A percentile compares a stretch with the other conserved stretches of the same genome.
phyloP scores from a whole-genome alignment of 2,329 filamentous ascomycete genomes.

The Ilyonectria mors-panacis region DNA sequence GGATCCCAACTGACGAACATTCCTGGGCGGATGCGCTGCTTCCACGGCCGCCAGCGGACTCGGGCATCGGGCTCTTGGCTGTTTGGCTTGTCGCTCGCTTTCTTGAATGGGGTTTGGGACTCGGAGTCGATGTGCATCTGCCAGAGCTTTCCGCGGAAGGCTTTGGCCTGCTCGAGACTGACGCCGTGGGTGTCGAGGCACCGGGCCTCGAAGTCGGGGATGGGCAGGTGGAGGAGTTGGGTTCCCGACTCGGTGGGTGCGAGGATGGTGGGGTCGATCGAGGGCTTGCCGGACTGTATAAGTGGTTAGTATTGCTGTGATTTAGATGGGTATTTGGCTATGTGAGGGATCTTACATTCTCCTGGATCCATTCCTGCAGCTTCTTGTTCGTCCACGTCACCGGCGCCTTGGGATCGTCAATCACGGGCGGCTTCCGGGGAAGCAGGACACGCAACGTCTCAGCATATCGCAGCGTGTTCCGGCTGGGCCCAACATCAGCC shows the following conservation, averaged over 20 bases:
- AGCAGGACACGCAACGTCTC: constrained; percentile 61
- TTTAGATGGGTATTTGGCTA: not conserved
- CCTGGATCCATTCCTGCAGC: constrained; percentile 57
- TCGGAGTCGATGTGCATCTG: constrained; percentile 58
- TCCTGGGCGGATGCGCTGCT: constrained; percentile 58
- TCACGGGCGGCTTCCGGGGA: constrained; percentile 45
- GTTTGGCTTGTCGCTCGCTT: not conserved
- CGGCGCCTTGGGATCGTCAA: constrained; percentile 49
- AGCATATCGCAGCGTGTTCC: constrained; percentile 65
- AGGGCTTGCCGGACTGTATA: constrained; percentile 56
- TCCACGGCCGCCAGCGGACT: constrained; percentile 51
- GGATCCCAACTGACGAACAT: constrained; percentile 57
- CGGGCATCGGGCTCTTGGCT: constrained; percentile 51
- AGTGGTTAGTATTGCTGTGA: not conserved
- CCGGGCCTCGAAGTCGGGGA: constrained; percentile 57
- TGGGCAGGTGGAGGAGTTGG: constrained; percentile 58
- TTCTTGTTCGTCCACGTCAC: constrained; percentile 58
- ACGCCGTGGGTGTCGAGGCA: constrained; percentile 57
- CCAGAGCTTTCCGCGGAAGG: constrained; percentile 61
- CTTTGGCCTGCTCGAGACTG: constrained; percentile 56
- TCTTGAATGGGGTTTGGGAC: not conserved
- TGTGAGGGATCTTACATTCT: constrained; percentile 53
- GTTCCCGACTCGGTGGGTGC: constrained; percentile 59
- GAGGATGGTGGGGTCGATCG: constrained; percentile 52
- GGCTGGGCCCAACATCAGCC: constrained; percentile 59